Evolutionary conservation across 805 yeast genomes (phyloP).

Genomic region (Candida silvatica): DNA sequence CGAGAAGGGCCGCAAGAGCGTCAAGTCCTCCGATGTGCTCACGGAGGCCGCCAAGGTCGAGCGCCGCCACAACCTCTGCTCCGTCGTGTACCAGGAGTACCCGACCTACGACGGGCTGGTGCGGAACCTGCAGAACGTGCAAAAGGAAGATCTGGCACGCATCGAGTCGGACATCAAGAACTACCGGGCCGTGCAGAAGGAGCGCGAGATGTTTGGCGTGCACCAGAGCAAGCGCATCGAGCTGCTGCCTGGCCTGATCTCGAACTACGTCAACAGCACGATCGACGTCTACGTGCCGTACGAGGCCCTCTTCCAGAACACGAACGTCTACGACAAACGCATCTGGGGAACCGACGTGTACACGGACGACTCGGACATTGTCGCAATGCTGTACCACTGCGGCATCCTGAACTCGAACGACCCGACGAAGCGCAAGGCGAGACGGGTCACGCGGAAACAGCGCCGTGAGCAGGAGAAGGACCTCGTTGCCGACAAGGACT

Average conservation of each 20-base stretch:
- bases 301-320: conserved; percentile 29
- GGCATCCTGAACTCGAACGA: conserved; percentile 46
- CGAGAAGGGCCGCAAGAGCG: conserved; percentile 10
- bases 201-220: conserved; percentile 1
- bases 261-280: conserved; percentile 34
- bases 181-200: conserved; percentile 2
- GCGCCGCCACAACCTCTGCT: conserved; percentile 41
- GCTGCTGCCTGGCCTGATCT: conserved; percentile 21
- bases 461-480: conserved; percentile 8
- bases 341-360: conserved; percentile 92
- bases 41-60: conserved; percentile 29
- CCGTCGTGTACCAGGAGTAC: conserved; percentile 47
- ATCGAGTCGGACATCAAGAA: conserved; percentile 10
- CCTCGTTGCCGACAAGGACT: conserved; percentile 6
- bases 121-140: conserved; percentile 13
- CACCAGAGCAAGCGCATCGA: conserved; percentile 19
- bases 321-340: conserved; percentile 38
- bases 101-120: conserved; percentile 36
- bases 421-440: conserved; percentile 12
- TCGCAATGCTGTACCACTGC: conserved; percentile 65
- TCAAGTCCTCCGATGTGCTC: conserved; percentile 32
- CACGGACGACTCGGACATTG: conserved; percentile 87
- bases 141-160: conserved; percentile 10
- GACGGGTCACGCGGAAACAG: conserved; percentile 11
- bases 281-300: conserved; percentile 52